Base-by-base conservation (phyloP, 805 yeast genomes). In the Ogataea allantospora region DNA sequence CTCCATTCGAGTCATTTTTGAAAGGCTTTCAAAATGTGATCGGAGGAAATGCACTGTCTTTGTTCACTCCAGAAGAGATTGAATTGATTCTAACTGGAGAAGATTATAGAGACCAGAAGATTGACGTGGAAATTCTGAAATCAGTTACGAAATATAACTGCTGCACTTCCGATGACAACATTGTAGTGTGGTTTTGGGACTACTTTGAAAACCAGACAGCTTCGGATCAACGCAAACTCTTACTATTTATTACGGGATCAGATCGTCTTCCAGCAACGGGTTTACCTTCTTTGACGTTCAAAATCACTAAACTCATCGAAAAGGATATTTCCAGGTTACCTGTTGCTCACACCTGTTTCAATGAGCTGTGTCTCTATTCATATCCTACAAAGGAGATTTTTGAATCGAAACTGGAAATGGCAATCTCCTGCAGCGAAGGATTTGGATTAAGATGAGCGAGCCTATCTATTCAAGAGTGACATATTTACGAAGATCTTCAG, bases 251-350 rank as follows among this genome's bases (percentile, higher is more conserved):
- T 2, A 89, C 96, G 0, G 97, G 98, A 0, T 82, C 95, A 1
- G 96, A 88, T 53, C 67, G 96, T 30, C 70, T 93, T 6, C 98
- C 99, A 1, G 95, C 96, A 0, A 86, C 96, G 0, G 99, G 99
- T 0, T 70, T 88, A 19, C 80, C 84, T 20, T 81, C 83, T 35
- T 64, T 91, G 65, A 69, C 70, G 29, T 81, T 93, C 53, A 80
- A 80, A 43, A 75, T 91, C n/a, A 75, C 82, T 11, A 73, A 74
- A 38, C 51, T 66, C 9, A 39, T 33, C 6, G 51, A 43, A 23
- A 39, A 32, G 16, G 44, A 33, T 10, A 7, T 26, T 10, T 65
- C 66, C 21, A 66, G 82, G 32, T 62, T 89, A 12, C 98, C 98
- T 0, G 66, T 83, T 11, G 88, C 97, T 0, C 98, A 91, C 56